Base-by-base conservation (phyloP, 306 rosid genomes). In the Amphicarpaea edgeworthii region DNA sequence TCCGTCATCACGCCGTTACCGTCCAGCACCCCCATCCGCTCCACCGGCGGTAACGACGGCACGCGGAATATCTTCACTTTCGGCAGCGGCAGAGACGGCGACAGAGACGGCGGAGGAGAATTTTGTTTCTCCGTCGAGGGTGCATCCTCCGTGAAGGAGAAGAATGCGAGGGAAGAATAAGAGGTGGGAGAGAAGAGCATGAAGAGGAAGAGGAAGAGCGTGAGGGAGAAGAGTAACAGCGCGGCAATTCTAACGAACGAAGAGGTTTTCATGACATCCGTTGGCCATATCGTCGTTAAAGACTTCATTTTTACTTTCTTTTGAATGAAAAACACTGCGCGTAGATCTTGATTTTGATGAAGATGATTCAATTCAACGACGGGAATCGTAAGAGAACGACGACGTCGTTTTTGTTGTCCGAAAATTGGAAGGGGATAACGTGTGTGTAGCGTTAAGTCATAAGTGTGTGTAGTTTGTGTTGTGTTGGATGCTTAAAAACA, bases 1-100 rank as follows among this genome's bases (percentile, higher is more conserved):
- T 86, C 89, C 45, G 96, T 75, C 98, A 95, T 90, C 3, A 85
- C 82, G 23, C 97, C 98, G 55, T 86, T 87, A 59, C 87, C 92
- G 55, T 92, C 91, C 45, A 95, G 34, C 19, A 95, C 57, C 17
- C 97, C 98, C 78, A 77, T 82, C 70, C 88, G 73, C 84, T 85
- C 83, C 68, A 84, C 82, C 42, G 77, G 79, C 12, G 98, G 91
- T 8, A 88, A 81, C 7, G 88, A 84, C 16, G 82, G 83, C 4
- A 60, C 0, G n/a, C 3, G 60, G 47, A 73, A 60, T 0, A 47
- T 6, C 17, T 81, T 84, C 15, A 11, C 12, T 5, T 1, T 9
- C 4, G 38, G 82, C 2, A 82, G 82, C 28, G 70, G 66, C 0
- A 28, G 12, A 40, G 64, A 51, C 0, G 28, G 12, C 7, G 42